phyloP scores from a whole-genome alignment of 2,329 filamentous ascomycete genomes.

The Penicillium janthinellum region DNA sequence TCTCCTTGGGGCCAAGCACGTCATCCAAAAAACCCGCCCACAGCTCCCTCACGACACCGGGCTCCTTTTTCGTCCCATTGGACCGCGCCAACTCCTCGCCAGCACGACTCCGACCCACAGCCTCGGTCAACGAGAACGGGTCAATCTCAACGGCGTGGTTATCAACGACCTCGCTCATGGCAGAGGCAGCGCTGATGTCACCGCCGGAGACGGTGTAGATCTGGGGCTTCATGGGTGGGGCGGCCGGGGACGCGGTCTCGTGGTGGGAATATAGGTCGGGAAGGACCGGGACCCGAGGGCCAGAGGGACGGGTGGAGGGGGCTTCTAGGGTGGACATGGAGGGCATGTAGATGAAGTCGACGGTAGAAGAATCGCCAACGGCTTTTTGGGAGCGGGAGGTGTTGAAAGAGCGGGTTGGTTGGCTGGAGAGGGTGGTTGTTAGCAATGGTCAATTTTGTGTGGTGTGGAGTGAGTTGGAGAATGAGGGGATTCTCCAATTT shows the following conservation, averaged over 20 bases:
- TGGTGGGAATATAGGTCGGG: conserved; percentile 42
- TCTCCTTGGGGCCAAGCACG: conserved; percentile 39
- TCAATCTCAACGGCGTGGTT: conserved; percentile 59
- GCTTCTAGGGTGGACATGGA: conserved; percentile 49
- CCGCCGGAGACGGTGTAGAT: conserved; percentile 53
- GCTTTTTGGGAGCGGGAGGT: conserved; percentile 60
- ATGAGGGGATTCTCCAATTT: conserved; percentile 3
- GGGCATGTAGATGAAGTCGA: conserved; percentile 66
- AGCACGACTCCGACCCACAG: conserved; percentile 45
- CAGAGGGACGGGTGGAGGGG: conserved; percentile 32
- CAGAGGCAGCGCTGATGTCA: conserved; percentile 51
- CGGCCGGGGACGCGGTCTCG: conserved; percentile 22
- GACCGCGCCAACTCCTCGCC: conserved; percentile 41
- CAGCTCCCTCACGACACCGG: conserved; percentile 37
- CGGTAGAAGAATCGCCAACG: conserved; percentile 60
- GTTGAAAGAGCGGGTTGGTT: conserved; percentile 59
- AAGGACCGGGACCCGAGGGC: conserved; percentile 55
- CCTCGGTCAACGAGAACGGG: conserved; percentile 58
- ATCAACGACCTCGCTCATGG: conserved; percentile 62
- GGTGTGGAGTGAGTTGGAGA: neutral
- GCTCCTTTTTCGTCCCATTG: conserved; percentile 30
- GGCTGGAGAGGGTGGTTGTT: conserved; percentile 49
- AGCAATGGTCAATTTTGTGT: conserved; percentile 30
- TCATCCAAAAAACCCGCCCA: conserved; percentile 43
- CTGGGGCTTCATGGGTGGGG: conserved; percentile 55